phyloP scores from a whole-genome alignment of 2,329 filamentous ascomycete species.

The Trichothecium sympodiale region DNA sequence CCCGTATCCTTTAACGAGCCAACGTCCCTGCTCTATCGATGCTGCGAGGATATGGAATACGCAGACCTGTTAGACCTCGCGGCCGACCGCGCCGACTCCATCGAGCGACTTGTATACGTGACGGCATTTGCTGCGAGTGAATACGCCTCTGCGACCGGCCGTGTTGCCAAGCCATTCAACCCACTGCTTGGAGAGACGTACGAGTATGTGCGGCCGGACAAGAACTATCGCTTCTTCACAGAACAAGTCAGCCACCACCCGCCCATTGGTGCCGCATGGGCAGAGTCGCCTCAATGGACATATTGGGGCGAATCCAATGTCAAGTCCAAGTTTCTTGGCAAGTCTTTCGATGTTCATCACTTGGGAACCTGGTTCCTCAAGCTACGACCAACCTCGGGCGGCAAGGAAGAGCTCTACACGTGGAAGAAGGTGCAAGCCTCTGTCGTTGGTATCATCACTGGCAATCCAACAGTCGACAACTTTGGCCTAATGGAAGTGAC shows the following conservation, averaged over 20 bases:
- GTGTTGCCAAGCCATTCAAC: slow-evolving; percentile 97
- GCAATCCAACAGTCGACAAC: slow-evolving; percentile 93
- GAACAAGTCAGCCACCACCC: slow-evolving; percentile 98
- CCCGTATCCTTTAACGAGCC: slow-evolving; percentile 98
- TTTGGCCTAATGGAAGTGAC: slow-evolving; percentile 96
- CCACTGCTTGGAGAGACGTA: slow-evolving; percentile 93
- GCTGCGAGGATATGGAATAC: slow-evolving; percentile 97
- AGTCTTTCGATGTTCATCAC: slow-evolving; percentile 93
- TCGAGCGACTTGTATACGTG: slow-evolving; percentile 88
- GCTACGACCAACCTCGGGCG: slow-evolving; percentile 63
- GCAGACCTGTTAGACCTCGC: slow-evolving; percentile 83
- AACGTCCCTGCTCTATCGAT: slow-evolving; percentile 86
- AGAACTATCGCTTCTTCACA: slow-evolving; percentile 96
- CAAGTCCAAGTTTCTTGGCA: slow-evolving; percentile 94
- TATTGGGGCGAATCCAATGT: slow-evolving; percentile 96
- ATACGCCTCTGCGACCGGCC: slow-evolving; percentile 92
- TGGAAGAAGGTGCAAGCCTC: slow-evolving; percentile 99
- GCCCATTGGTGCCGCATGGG: slow-evolving; percentile 84
- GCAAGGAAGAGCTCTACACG: slow-evolving; percentile 80
- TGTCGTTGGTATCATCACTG: slow-evolving; percentile 96
- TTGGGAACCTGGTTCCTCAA: slow-evolving; percentile 94
- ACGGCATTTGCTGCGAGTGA: slow-evolving; percentile 93
- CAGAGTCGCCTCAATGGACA: slow-evolving; percentile 87
- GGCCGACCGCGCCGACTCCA: slow-evolving; percentile 72
- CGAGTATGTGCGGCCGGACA: slow-evolving; percentile 90